Percentiles rank a stretch among this genome's conserved stretches.
These are phyloP conservation scores for Yamadazyma songkhlaensis DNA, from an alignment of 1,139 yeast species.

Conservation along the genomic window DNA sequence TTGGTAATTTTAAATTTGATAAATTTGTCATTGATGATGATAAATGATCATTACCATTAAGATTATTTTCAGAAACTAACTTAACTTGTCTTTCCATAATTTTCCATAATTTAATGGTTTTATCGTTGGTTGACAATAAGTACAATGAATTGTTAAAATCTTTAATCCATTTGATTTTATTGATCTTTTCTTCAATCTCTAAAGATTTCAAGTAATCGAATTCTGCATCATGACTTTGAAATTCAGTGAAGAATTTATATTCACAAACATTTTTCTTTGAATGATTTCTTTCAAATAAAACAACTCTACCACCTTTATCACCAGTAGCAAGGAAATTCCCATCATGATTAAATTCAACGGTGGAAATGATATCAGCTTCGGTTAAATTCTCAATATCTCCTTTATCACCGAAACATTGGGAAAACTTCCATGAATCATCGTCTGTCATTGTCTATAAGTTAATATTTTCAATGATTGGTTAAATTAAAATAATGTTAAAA, in stretches of 20 bases:
- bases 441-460: slow-evolving; percentile 9
- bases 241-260: slow-evolving; percentile 93
- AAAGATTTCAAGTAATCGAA: slow-evolving; percentile 93
- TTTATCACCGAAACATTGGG: slow-evolving; percentile 97
- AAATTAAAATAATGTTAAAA: background rate
- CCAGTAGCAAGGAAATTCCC: slow-evolving; percentile 98
- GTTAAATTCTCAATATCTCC: slow-evolving; percentile 95
- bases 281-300: slow-evolving; percentile 86
- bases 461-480: background rate
- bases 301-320: slow-evolving; percentile 98
- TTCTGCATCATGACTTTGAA: slow-evolving; percentile 98
- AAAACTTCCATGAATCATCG: slow-evolving; percentile 59
- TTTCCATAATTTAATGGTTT: slow-evolving; percentile 97
- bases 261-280: slow-evolving; percentile 72
- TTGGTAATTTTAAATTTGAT: slow-evolving; percentile 68
- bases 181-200: slow-evolving; percentile 97
- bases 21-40: slow-evolving; percentile 18
- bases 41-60: slow-evolving; percentile 42
- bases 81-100: slow-evolving; percentile 88
- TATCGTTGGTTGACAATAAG: slow-evolving; percentile 89
- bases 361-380: slow-evolving; percentile 95
- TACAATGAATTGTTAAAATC: slow-evolving; percentile 87
- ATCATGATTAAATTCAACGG: slow-evolving; percentile 93
- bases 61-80: slow-evolving; percentile 87
- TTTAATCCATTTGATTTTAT: slow-evolving; percentile 94